These are phyloP conservation scores for Annulohypoxylon maeteangense DNA, from an alignment of 495 filamentous ascomycete genomes.

Conservation along the genomic window DNA sequence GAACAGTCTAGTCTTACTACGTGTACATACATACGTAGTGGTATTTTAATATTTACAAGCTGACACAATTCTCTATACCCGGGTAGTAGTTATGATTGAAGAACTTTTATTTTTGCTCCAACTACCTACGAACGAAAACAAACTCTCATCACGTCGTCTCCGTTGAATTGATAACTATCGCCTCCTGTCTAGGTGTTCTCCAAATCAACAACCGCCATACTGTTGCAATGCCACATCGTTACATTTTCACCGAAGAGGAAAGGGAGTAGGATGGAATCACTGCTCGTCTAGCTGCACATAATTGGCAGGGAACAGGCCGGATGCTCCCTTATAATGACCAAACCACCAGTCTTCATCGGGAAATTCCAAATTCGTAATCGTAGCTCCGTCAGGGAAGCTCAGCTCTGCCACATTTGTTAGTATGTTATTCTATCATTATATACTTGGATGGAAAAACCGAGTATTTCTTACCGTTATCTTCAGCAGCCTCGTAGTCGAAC, in stretches of 20 bases:
- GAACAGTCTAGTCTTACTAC: background rate
- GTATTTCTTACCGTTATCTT: slow-evolving; percentile 79
- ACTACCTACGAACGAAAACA: slow-evolving; percentile 27
- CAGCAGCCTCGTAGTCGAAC: slow-evolving; percentile 97
- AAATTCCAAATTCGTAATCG: slow-evolving; percentile 79
- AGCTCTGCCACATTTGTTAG: slow-evolving; percentile 65
- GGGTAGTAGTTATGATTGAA: slow-evolving; percentile 3
- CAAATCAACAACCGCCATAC: slow-evolving; percentile 24
- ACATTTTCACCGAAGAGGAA: background rate
- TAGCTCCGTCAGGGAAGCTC: slow-evolving; percentile 89
- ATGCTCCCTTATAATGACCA: slow-evolving; percentile 80
- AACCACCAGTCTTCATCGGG: slow-evolving; percentile 99
- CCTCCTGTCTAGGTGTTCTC: slow-evolving; percentile 26
- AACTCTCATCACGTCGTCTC: slow-evolving; percentile 25
- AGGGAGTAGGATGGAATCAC: slow-evolving; percentile 45
- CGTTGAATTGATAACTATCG: slow-evolving; percentile 1
- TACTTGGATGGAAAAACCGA: background rate
- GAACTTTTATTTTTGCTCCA: slow-evolving; percentile 24
- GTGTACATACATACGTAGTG: background rate
- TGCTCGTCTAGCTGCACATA: slow-evolving; percentile 77
- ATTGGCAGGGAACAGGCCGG: slow-evolving; percentile 92
- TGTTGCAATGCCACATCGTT: slow-evolving; percentile 7
- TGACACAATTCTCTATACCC: background rate
- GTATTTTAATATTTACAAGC: background rate
- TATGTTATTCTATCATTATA: background rate